Evolutionary conservation across 768 basidiomycete species (phyloP).

Genomic region (Lenzites betulinus): DNA sequence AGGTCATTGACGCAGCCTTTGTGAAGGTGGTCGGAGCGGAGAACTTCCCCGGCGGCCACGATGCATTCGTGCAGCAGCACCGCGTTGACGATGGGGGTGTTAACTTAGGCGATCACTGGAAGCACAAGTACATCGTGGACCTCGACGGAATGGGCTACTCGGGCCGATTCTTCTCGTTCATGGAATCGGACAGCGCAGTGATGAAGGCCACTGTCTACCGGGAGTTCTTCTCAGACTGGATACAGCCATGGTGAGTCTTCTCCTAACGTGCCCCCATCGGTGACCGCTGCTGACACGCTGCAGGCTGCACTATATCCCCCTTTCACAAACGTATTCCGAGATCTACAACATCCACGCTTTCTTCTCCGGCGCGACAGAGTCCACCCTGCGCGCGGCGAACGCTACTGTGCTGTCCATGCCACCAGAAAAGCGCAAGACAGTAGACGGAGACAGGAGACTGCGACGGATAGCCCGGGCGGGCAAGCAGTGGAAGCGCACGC

Average conservation of each 20-base stretch:
- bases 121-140: conserved; percentile 88
- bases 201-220: conserved; percentile 90
- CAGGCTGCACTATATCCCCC: conserved; percentile 94
- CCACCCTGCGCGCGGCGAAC: conserved; percentile 57
- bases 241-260: conserved; percentile 76
- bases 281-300: not conserved
- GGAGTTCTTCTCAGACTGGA: conserved; percentile 91
- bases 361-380: conserved; percentile 81
- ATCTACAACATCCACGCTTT: conserved; percentile 93
- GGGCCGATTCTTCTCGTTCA: conserved; percentile 81
- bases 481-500: conserved; percentile 87
- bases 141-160: conserved; percentile 96
- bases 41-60: conserved; percentile 75
- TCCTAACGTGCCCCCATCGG: conserved; percentile 1
- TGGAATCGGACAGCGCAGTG: conserved; percentile 87
- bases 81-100: conserved; percentile 75
- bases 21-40: conserved; percentile 71
- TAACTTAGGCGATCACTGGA: conserved; percentile 85
- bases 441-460: conserved; percentile 71
- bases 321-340: conserved; percentile 85
- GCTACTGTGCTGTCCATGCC: conserved; percentile 43
- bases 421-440: conserved; percentile 37
- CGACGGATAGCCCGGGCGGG: conserved; percentile 87
- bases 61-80: conserved; percentile 61
- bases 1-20: conserved; percentile 88